Evolutionary conservation across 1,284 basidiomycete genomes (phyloP), one percentile per base, ranked within the genome.

Genomic region (Ustilago esculenta): DNA sequence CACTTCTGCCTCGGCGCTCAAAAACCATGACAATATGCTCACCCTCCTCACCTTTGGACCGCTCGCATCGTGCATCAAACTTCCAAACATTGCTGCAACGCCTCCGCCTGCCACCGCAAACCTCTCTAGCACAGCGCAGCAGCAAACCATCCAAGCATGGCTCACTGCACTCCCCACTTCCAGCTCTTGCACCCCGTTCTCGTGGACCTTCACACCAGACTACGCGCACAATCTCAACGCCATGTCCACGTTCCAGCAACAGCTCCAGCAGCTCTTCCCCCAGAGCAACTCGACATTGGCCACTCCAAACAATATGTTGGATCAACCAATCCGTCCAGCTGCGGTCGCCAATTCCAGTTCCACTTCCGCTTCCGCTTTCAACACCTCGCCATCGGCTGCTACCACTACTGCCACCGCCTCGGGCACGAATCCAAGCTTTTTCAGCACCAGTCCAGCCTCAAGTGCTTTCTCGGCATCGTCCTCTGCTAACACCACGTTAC

Each of bases 21-120:
- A n/a, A 11, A 48, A 18, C 34, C 15, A 30, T 21, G 42, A 35
- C 37, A 11, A 33, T 1, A n/a, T 15, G n/a, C 18, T 46, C 14
- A 58, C 49, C 0, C 32, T 57, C 2, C 49, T 65, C 27, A 57
- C 61, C 1, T 58, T 65, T 17, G 61, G 61, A 5, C 61, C 61
- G 5, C 27, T 65, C 3, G 45, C 54, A 1, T 57, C 61, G 3
- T 65, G 61, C n/a, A 24, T 65, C 36, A 24, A 30, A n/a, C n/a
- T 65, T 1, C 61, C 61, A 3, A 20, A 45, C 14, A 40, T 65
- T 0, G 11, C 46, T 3, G 27, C 24, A 9, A 23, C 4, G 18
- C 14, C 49, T 4, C 8, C 45, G 7, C 36, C 54, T 10, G 6
- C 21, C 3, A 29, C 11, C 1, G 15, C 21, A 2, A 53, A 44